A percentile compares a stretch with the other conserved stretches of the same genome.
Conservation (phyloP, 192 early-diverging fungal genomes). For the Mortierella antarctica region DNA sequence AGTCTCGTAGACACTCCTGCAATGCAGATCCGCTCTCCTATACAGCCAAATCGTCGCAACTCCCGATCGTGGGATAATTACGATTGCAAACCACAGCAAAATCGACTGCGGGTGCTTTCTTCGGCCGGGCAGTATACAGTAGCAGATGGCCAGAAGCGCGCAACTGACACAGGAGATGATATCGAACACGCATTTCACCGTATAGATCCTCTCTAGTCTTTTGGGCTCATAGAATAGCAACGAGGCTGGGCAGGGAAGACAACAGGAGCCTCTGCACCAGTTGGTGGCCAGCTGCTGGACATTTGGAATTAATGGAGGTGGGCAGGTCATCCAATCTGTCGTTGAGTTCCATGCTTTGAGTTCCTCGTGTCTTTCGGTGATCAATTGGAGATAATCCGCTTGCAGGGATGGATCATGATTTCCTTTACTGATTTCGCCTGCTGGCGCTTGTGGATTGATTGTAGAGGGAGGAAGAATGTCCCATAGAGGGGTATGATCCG, state of each 20-base stretch:
- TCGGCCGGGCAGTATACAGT: constrained; percentile 8
- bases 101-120: constrained; percentile 16
- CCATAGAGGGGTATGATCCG: no score
- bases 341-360: no score
- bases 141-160: background rate
- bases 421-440: no score
- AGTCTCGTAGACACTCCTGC: constrained; percentile 7
- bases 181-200: background rate
- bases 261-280: constrained; percentile 4
- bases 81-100: background rate
- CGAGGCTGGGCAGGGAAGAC: constrained; percentile 6
- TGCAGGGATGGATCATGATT: no score
- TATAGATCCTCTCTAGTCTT: background rate
- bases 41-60: constrained; percentile 3
- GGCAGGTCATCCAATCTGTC: background rate
- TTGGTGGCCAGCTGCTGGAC: background rate
- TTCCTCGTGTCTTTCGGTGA: no score
- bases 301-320: constrained; percentile 15
- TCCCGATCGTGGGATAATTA: constrained; percentile 7
- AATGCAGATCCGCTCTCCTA: background rate
- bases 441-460: no score
- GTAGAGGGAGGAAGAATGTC: no score
- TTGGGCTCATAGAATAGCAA: constrained; percentile 8
- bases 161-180: background rate
- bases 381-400: no score